These are phyloP conservation scores for Lipomyces chichibuensis DNA, from an alignment of 805 yeast species.

Conservation along the genomic window DNA sequence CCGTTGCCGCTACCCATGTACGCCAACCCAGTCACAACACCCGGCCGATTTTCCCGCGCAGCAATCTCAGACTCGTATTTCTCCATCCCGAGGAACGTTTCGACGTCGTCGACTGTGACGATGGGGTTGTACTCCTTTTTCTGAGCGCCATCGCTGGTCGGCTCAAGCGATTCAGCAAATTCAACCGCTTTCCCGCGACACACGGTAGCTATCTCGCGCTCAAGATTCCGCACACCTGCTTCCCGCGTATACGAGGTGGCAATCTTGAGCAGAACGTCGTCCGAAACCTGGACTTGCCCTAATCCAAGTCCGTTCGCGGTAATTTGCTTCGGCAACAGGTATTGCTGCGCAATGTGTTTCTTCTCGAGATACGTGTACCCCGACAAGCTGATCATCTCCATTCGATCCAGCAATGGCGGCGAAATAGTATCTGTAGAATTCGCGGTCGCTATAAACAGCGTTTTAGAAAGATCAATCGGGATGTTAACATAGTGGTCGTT, in stretches of 20 bases:
- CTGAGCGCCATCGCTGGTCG: conserved; percentile 37
- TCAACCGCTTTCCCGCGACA: conserved; percentile 85
- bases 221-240: conserved; percentile 82
- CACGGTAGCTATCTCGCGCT: conserved; percentile 70
- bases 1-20: conserved; percentile 89
- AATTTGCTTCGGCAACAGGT: conserved; percentile 75
- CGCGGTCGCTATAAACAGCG: conserved; percentile 83
- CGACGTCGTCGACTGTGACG: conserved; percentile 60
- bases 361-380: conserved; percentile 84
- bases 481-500: conserved; percentile 84
- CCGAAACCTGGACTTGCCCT: conserved; percentile 52
- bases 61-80: conserved; percentile 51
- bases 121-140: conserved; percentile 44
- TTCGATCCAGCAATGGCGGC: conserved; percentile 77
- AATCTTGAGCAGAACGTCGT: conserved; percentile 60
- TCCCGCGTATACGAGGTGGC: conserved; percentile 77
- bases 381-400: conserved; percentile 76
- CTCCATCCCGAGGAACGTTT: conserved; percentile 71
- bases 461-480: conserved; percentile 81
- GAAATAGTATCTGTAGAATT: conserved; percentile 72
- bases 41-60: conserved; percentile 57
- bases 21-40: conserved; percentile 85
- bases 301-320: conserved; percentile 63
- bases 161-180: conserved; percentile 47
- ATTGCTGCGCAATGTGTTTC: conserved; percentile 66